Base-by-base conservation (phyloP, 2,329 filamentous ascomycete genomes). In the Fusarium setosum region DNA sequence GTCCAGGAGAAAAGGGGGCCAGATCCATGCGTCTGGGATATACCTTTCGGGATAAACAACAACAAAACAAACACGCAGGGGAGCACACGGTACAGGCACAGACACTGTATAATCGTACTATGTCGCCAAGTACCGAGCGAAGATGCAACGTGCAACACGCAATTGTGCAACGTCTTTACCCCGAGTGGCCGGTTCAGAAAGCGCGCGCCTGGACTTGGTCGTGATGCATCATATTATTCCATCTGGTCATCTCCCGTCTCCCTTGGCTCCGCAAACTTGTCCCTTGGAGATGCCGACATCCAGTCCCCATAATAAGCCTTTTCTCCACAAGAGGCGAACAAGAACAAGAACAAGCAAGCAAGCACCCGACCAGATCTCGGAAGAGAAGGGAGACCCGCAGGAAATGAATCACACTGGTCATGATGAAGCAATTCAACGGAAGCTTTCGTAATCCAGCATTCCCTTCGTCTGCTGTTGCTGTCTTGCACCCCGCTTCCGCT, bases 31-130 rank as follows among this genome's bases (percentile, higher is more conserved):
- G 38, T 13, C 38, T 38, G 23, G 32, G 49, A 48, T 18, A 21
- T n/a, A 13, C 47, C 48, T 35, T 55, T 66, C 47, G 29, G 63
- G 54, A 35, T 45, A 51, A 67, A 67, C 63, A 56, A 67, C 52
- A 67, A 67, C 61, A 65, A 62, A 59, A 29, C 63, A 47, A 45
- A 41, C 18, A 32, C n/a, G n/a, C n/a, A n/a, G n/a, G 24, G 13
- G 45, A 49, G 42, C 10, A 24, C 37, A 41, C 18, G 37, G 34
- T 17, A 37, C 17, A 23, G 12, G 11, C 37, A 23, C 37, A 41
- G 20, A 7, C 37, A 23, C 37, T 23, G 20, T 18, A 9, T 50
- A 26, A 41, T 52, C 49, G 49, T 41, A 41, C 49, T 29, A 48
- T 55, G 23, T 38, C 44, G 51, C 18, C 51, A 55, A 55, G 51